Evolutionary conservation across 2,329 filamentous ascomycete species (phyloP), one percentile per base, ranked within the genome.

Genomic region (Neofusicoccum umdonicola): DNA sequence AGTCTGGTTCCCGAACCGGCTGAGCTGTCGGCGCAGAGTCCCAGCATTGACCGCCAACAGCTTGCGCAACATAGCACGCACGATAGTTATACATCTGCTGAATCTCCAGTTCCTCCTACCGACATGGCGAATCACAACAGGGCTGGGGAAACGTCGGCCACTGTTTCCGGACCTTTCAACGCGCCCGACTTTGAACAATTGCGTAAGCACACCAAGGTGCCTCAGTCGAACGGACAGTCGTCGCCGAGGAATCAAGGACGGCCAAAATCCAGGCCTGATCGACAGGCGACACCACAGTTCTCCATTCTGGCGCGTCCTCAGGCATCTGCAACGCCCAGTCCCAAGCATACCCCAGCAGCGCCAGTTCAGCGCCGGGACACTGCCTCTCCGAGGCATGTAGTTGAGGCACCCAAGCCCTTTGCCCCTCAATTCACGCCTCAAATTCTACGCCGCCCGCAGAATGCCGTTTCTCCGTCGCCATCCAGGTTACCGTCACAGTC

Each of bases 21-120:
- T 8, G 82, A 84, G 67, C 69, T 84, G 17, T 78, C 80, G 42
- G 81, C 79, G 17, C 76, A 79, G n/a, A 74, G 72, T 1, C 76
- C 79, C 6, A 66, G 61, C 19, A 48, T 62, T 8, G 51, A 52
- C 11, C 60, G 52, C 4, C 60, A 52, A 22, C 50, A 48, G 7
- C 41, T 56, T 31, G 50, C 39, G 7, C 39, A 63, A n/a, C 15
- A 39, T n/a, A 37, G 34, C 39, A 15, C n/a, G 17, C 19, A 44
- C 1, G n/a, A 22, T 7, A 17, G 19, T 8, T 22, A 57, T 12
- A 44, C 22, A 4, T 44, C 39, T 35, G 47, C 47, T 11, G 50
- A 17, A 13, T 39, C 56, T 11, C 27, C 31, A 6, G 42, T 9
- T 3, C 31, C 41, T 35, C n/a, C 27, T 37, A 41, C 12, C 17